Evolutionary conservation across 75 land plant species (phyloP).

Genomic region (Isoetes taiwanensis): DNA sequence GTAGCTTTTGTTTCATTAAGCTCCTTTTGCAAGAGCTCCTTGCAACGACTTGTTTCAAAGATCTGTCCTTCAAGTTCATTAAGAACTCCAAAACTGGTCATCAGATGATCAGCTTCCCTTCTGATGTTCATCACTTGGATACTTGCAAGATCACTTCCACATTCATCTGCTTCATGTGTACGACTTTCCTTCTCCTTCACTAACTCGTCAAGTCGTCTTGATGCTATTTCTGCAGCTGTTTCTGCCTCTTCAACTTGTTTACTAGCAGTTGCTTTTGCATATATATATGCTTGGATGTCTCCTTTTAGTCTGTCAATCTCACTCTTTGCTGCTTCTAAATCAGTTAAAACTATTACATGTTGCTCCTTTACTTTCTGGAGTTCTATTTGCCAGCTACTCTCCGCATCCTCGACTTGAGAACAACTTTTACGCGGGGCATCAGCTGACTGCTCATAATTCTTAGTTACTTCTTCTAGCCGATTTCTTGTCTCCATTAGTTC

Average conservation of each 20-base stretch:
- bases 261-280: too few species aligned
- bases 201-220: too few species aligned
- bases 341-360: conserved; percentile 33
- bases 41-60: conserved; percentile 15
- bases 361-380: conserved; percentile 44
- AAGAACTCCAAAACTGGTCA: conserved; percentile 14
- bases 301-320: conserved; percentile 46
- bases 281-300: too few species aligned
- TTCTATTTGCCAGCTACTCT: conserved; percentile 41
- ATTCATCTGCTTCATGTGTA: conserved; percentile 36
- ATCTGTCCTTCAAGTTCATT: conserved; percentile 3
- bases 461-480: conserved; percentile 17
- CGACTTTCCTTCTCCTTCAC: too few species aligned
- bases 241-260: too few species aligned
- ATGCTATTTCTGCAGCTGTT: too few species aligned
- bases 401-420: conserved; percentile 40
- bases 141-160: conserved; percentile 19
- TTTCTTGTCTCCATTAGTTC: conserved; percentile 43
- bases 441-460: conserved; percentile 39
- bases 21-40: conserved; percentile 31
- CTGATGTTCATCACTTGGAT: conserved; percentile 25
- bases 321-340: conserved; percentile 29
- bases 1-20: conserved; percentile 24
- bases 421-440: conserved; percentile 28
- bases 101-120: conserved; percentile 28